These are phyloP conservation scores for Angophora floribunda DNA, from an alignment of 345 rosid genomes.

Conservation along the genomic window DNA sequence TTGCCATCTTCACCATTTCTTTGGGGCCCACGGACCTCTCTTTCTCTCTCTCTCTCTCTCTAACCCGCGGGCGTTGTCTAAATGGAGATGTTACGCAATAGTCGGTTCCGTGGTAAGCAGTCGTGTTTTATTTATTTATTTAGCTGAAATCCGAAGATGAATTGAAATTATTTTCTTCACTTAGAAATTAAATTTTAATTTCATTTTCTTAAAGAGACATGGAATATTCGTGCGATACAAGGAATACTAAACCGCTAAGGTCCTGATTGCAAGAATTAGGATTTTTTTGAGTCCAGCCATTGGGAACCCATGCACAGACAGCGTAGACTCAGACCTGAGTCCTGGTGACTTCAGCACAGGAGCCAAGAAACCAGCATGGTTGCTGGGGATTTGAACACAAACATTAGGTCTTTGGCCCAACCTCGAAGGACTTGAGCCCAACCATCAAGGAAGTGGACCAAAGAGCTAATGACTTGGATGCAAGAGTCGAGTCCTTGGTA, in stretches of 20 bases:
- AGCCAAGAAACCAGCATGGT: no score
- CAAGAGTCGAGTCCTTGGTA: neutral
- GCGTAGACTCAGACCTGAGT: neutral
- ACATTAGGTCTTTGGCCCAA: neutral
- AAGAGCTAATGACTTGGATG: neutral
- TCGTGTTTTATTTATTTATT: neutral
- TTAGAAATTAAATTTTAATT: neutral
- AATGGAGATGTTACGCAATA: neutral
- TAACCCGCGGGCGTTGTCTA: neutral
- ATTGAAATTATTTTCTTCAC: no score
- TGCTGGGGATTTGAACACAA: accelerated
- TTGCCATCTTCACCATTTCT: neutral
- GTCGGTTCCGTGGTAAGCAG: neutral
- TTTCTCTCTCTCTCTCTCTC: neutral
- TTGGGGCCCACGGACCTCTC: neutral
- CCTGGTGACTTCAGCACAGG: neutral
- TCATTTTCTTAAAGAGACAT: neutral
- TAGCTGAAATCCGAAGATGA: neutral
- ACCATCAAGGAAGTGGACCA: accelerated
- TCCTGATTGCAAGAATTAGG: neutral
- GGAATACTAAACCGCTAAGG: neutral
- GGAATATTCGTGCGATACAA: neutral
- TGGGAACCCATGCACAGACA: neutral
- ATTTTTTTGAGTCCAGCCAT: accelerated
- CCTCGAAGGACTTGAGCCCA: neutral